Base-by-base conservation (phyloP, 2,329 filamentous ascomycete species). In the Colletotrichum gloeosporioides region DNA sequence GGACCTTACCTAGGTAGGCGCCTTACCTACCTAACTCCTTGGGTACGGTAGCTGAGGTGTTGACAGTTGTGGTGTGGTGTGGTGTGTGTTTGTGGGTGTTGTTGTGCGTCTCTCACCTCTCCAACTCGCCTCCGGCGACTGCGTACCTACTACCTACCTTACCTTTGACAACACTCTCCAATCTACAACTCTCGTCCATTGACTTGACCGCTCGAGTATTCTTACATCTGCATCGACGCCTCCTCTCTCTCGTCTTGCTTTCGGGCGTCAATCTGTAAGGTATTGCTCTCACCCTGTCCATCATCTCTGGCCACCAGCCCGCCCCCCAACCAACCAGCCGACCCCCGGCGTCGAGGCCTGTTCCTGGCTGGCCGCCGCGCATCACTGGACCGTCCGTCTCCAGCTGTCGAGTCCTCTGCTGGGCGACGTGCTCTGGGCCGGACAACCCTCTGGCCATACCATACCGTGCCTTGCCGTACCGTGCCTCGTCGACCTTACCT, bases 351-450 rank as follows among this genome's bases (percentile, higher is more conserved):
- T 75, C 63, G 32, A 73, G 73, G 63, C 73, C 73, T 75, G 73
- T 75, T 68, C 69, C 69, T 75, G 55, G 73, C 73, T 73, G 69
- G 69, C 63, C 63, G 39, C 55, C 57, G 73, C 73, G 64, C 69
- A 67, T 59, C 73, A 73, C 69, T 75, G 73, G 73, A 39, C 73
- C 39, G 73, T 75, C 69, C 39, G 73, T 75, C 69, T 75, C 69
- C 73, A 75, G 73, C 73, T 75, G 73, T 75, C 73, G 57, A 69
- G 32, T 59, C 31, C 34, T 44, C 34, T 64, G 62, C 44, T 53
- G 44, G 44, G 64, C 64, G 36, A 67, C 36, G 44, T 53, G 44
- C 44, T 53, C 44, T 66, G 67, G 49, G 55, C 61, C 68, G 69
- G 66, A 74, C 72, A 75, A 71, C 73, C 61, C 61, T 62, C 68